Evolutionary conservation across 306 rosid genomes (phyloP), one percentile per base, ranked within the genome.

Genomic region (apple (Malus domestica)): DNA sequence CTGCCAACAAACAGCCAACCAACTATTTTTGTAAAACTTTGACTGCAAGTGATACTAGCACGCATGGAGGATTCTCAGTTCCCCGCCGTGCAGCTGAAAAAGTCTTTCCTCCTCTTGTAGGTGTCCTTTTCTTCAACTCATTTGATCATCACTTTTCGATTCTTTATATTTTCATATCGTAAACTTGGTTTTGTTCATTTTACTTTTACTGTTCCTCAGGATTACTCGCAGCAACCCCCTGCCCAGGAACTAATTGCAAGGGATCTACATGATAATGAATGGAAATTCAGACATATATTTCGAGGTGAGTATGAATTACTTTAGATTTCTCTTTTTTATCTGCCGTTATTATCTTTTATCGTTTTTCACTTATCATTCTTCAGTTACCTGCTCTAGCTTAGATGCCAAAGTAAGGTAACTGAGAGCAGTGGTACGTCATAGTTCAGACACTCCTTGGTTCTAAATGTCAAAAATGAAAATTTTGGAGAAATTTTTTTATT

Each of bases 51-150:
- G 54, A 49, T 15, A 49, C 54, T 49, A 49, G 54, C 54, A 49
- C 92, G 19, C 96, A 90, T 73, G 96, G 96, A 77, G 93, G 92
- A 71, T 90, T 88, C 78, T 90, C 92, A 73, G 96, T 90, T 80
- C 92, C 96, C 62, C 90, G 96, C 51, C 89, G 96, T 64, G 96
- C 96, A 70, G 96, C 96, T 32, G 96, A 90, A 80, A 90, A 90
- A 86, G 92, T 90, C 72, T 90, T 90, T 73, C 96, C 96, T 62
- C 90, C 96, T 73, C 90, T 90, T 78, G 96, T 90, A 82, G 27
- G 92, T 84, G 33, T 61, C 62, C n/a, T 75, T 49, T 70, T 45
- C 18, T 44, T 35, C 61, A 42, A 44, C 38, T 61, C 52, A 32
- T 62, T 40, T 55, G 6, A 38, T 44, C 67, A 25, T 52, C 8